These are phyloP conservation scores for Fusarium sublunatum DNA, from an alignment of 2,329 filamentous ascomycete genomes.

Conservation along the genomic window DNA sequence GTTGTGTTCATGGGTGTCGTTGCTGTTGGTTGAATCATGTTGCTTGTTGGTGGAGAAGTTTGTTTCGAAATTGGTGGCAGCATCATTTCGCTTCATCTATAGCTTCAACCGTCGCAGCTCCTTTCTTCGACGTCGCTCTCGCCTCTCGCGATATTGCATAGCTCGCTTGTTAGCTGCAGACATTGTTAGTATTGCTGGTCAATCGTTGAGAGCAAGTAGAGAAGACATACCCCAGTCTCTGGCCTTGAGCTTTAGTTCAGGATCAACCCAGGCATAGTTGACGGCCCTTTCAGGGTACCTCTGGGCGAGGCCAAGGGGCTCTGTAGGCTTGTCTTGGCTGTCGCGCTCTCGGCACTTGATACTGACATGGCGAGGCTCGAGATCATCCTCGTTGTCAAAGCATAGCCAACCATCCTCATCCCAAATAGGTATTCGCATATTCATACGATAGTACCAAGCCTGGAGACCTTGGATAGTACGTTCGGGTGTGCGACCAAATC, in stretches of 20 bases:
- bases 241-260: conserved; percentile 53
- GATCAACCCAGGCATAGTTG: conserved; percentile 58
- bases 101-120: conserved; percentile 53
- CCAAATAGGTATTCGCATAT: conserved; percentile 55
- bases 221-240: conserved; percentile 56
- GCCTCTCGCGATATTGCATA: conserved; percentile 53
- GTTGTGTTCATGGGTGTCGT: conserved; percentile 4
- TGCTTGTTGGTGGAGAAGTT: neutral
- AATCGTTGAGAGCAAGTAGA: neutral
- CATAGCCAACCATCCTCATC: conserved; percentile 55
- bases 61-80: conserved; percentile 13
- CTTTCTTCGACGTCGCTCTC: conserved; percentile 54
- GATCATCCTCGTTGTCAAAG: conserved; percentile 54
- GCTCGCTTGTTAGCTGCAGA: conserved; percentile 50
- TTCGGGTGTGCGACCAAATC: conserved; percentile 53
- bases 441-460: conserved; percentile 59
- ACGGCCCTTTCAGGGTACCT: conserved; percentile 62
- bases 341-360: conserved; percentile 56
- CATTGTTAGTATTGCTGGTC: conserved; percentile 30
- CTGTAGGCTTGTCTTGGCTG: conserved; percentile 51
- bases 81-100: conserved; percentile 35
- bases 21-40: conserved; percentile 2
- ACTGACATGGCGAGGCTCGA: conserved; percentile 52
- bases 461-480: conserved; percentile 56
- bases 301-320: conserved; percentile 53